Percentiles rank a stretch among this genome's conserved stretches.
Conservation (phyloP, 768 basidiomycete genomes). For the Lactifluus piperatus region DNA sequence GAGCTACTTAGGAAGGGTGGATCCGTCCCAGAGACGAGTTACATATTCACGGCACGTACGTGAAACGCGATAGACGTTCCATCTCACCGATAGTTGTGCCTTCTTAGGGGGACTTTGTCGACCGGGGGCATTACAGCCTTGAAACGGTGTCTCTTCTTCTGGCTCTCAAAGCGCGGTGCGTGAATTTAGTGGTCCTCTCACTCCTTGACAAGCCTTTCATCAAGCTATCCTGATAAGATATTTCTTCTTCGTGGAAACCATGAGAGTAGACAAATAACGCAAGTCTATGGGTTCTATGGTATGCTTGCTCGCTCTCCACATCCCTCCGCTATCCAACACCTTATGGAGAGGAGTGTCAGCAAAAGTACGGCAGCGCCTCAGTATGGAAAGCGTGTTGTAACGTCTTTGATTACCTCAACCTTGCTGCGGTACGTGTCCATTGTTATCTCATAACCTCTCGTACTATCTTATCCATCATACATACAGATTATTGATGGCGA, state of each 20-base stretch:
- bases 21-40: conserved; percentile 78
- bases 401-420: conserved; percentile 92
- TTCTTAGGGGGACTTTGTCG: conserved; percentile 89
- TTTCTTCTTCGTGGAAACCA: too few species aligned
- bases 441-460: neutral
- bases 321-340: conserved; percentile 4
- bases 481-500: conserved; percentile 92
- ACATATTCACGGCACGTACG: conserved; percentile 91
- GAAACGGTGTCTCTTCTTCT: conserved; percentile 90
- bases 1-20: conserved; percentile 86
- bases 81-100: conserved; percentile 17
- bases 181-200: neutral
- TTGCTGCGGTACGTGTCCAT: conserved; percentile 69
- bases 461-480: neutral
- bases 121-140: conserved; percentile 90
- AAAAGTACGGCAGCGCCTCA: conserved; percentile 90
- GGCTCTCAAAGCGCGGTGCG: conserved; percentile 80
- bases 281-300: conserved; percentile 99
- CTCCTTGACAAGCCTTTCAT: neutral
- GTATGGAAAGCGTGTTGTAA: conserved; percentile 98
- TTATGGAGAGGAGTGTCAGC: conserved; percentile 83
- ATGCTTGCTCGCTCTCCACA: conserved; percentile 21
- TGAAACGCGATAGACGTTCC: conserved; percentile 17
- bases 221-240: conserved; percentile 86
- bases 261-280: conserved; percentile 93